These are phyloP conservation scores for Quercus phellos DNA, from an alignment of 331 rosid species.

Conservation along the genomic window DNA sequence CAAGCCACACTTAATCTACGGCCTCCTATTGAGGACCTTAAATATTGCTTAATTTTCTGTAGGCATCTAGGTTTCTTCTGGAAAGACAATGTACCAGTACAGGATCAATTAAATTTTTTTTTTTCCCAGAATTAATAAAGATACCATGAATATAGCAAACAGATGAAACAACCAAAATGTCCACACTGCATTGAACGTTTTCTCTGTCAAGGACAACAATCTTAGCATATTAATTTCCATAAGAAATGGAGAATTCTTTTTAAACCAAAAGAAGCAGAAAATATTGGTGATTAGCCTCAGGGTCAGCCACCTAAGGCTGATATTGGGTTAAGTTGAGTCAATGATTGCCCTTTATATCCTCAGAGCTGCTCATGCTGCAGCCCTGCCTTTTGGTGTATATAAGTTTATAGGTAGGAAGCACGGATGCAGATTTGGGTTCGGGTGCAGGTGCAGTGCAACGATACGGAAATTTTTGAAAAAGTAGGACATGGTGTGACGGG, in stretches of 20 bases:
- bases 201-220: background rate
- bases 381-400: background rate
- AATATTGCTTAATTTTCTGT: background rate
- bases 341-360: background rate
- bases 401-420: background rate
- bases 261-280: background rate
- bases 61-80: background rate
- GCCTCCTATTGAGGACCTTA: background rate
- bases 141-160: background rate
- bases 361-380: background rate
- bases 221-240: background rate
- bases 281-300: background rate
- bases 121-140: background rate
- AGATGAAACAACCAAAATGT: background rate
- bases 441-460: no score
- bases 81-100: background rate
- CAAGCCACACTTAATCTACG: background rate
- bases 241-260: background rate
- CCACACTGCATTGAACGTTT: background rate
- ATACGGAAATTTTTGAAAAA: no score
- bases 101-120: background rate
- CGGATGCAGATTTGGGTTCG: no score
- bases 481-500: no score
- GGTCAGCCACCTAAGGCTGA: background rate
- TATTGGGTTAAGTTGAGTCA: background rate